These are phyloP conservation scores for Podospora australis DNA, from an alignment of 495 filamentous ascomycete species.

Conservation along the genomic window DNA sequence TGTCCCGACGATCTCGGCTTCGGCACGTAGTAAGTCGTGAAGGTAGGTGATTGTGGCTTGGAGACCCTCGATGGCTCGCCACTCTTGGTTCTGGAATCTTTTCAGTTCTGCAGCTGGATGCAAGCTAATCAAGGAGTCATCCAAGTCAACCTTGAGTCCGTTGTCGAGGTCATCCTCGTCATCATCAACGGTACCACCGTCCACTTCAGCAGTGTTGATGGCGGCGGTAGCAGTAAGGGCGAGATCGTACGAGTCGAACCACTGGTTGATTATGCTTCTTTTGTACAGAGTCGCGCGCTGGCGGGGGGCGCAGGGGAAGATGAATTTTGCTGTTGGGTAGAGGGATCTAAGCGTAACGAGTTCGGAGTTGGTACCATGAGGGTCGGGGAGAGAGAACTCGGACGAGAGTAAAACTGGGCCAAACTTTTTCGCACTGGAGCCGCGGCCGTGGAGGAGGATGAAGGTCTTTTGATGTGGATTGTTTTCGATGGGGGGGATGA, in stretches of 20 bases:
- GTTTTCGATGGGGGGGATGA: constrained; percentile 15
- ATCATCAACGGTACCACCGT: too few species aligned
- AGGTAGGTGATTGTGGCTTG: constrained; percentile 35
- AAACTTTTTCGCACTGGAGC: constrained; percentile 31
- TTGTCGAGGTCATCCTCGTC: too few species aligned
- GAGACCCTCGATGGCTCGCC: constrained; percentile 38
- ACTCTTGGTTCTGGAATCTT: constrained; percentile 7
- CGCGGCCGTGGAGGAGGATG: constrained; percentile 46
- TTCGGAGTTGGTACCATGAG: not conserved
- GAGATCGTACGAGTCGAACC: constrained; percentile 50
- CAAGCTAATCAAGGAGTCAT: not conserved
- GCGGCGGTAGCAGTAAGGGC: constrained; percentile 10
- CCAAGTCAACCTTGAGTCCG: too few species aligned
- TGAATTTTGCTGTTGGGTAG: constrained; percentile 29
- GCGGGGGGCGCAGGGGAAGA: constrained; percentile 43
- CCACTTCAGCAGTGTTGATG: too few species aligned
- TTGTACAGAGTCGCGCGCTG: constrained; percentile 40
- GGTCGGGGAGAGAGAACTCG: constrained; percentile 5
- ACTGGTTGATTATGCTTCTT: constrained; percentile 42
- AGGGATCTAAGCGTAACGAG: constrained; percentile 9
- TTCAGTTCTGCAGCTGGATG: constrained; percentile 2
- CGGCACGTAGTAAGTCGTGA: constrained; percentile 33
- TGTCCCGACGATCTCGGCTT: constrained; percentile 29
- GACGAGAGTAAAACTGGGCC: constrained; percentile 21
- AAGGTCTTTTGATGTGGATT: constrained; percentile 34